phyloP scores from a whole-genome alignment of 129 eudicot species.

The Gnaphalium uliginosum region DNA sequence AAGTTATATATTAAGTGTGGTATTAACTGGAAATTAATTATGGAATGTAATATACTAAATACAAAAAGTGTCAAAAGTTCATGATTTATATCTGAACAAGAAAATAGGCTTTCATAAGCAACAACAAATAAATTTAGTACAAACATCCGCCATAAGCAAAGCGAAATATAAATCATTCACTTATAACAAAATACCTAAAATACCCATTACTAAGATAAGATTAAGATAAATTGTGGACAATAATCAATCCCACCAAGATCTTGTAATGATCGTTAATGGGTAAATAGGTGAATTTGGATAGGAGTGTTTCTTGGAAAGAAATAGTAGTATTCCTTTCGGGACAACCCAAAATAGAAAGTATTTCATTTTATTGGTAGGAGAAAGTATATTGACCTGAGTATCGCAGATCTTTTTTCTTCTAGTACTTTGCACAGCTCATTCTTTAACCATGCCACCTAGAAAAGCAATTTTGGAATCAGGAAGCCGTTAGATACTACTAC shows the following conservation, averaged over 20 bases:
- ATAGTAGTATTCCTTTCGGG: neutral
- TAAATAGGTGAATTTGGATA: neutral
- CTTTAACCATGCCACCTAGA: constrained; percentile 86
- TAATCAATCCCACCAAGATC: constrained; percentile 4
- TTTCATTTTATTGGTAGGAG: neutral
- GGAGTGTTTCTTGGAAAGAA: neutral
- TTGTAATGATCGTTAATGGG: constrained; percentile 6
- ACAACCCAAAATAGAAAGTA: constrained; percentile 9
- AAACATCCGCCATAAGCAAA: neutral
- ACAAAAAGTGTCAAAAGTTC: neutral
- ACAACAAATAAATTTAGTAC: neutral
- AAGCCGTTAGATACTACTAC: neutral
- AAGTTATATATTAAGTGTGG: neutral
- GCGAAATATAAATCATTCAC: neutral
- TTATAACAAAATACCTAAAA: neutral
- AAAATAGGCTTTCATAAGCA: constrained; percentile 7
- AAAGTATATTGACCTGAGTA: constrained; percentile 57
- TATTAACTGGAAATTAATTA: neutral
- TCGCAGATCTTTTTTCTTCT: constrained; percentile 88
- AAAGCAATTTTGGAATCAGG: constrained; percentile 18
- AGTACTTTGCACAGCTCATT: constrained; percentile 78
- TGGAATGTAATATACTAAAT: neutral
- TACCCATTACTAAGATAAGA: neutral
- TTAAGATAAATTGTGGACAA: neutral
- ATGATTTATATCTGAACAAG: neutral